A percentile compares a stretch with the other conserved stretches of the same genome.
Evolutionary conservation across 2,329 filamentous ascomycete genomes (phyloP).

Genomic region (Hymenoscyphus albidus): DNA sequence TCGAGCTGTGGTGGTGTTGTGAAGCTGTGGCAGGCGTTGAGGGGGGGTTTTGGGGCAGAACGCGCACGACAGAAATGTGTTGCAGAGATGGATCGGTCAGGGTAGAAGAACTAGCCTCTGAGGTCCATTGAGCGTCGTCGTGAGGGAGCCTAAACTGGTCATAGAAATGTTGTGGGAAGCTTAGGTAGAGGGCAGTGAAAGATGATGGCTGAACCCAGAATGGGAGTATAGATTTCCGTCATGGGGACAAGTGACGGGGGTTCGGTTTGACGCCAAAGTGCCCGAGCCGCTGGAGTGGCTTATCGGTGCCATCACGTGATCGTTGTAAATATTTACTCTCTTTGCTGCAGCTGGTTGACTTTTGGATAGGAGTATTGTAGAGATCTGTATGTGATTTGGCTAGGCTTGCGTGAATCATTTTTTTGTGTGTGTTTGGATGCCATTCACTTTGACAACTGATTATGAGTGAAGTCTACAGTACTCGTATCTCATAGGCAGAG

Average conservation of each 20-base stretch:
- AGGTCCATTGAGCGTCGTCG: constrained; percentile 23
- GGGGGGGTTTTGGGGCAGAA: constrained; percentile 22
- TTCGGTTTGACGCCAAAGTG: not conserved
- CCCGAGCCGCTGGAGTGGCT: not conserved
- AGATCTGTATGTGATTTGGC: too few relatives aligned
- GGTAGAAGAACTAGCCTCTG: constrained; percentile 14
- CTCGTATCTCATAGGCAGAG: too few relatives aligned
- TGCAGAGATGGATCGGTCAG: constrained; percentile 12
- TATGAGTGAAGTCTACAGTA: not conserved
- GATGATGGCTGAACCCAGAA: constrained; percentile 3
- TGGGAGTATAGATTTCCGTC: constrained; percentile 9
- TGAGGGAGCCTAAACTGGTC: constrained; percentile 7
- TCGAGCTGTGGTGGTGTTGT: constrained; percentile 18
- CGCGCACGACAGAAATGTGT: constrained; percentile 15
- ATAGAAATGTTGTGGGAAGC: constrained; percentile 14
- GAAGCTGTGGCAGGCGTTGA: constrained; percentile 13
- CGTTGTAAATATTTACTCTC: not conserved
- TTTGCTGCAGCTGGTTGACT: not conserved
- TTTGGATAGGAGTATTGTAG: too few relatives aligned
- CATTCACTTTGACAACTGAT: too few relatives aligned
- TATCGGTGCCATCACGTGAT: constrained; percentile 5
- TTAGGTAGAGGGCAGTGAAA: constrained; percentile 3
- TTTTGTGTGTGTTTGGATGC: not conserved
- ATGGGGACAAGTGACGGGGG: constrained; percentile 10
- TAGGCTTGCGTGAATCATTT: not conserved